Percentiles rank a stretch among this genome's conserved stretches.
phyloP scores from a whole-genome alignment of 1,139 yeast species.

The Meyerozyma sp. region DNA sequence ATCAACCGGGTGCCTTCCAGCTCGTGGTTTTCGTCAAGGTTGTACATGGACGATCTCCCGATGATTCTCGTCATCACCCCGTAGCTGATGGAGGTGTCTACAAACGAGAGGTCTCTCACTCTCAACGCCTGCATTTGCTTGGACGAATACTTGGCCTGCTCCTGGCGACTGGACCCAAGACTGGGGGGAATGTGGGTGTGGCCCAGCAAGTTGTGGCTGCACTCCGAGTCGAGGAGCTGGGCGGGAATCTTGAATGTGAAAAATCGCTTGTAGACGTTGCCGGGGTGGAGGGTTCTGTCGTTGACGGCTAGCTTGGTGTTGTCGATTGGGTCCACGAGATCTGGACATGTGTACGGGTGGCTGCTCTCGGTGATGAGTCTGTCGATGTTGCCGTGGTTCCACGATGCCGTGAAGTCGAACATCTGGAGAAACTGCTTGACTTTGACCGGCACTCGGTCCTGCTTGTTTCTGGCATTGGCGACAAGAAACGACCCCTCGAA shows the following conservation, averaged over 20 bases:
- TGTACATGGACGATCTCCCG: conserved; percentile 18
- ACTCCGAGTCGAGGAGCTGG: conserved; percentile 3
- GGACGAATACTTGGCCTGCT: neutral
- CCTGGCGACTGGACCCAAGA: neutral
- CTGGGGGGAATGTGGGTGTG: neutral
- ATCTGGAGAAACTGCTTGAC: conserved; percentile 9
- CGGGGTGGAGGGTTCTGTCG: conserved; percentile 6
- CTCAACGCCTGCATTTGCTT: neutral
- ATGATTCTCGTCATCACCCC: conserved; percentile 18
- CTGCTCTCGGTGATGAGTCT: conserved; percentile 25
- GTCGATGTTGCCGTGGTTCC: conserved; percentile 20
- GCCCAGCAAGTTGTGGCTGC: conserved; percentile 1
- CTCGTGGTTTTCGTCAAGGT: conserved; percentile 12
- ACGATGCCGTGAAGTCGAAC: conserved; percentile 14
- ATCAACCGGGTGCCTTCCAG: conserved; percentile 24
- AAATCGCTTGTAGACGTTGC: conserved; percentile 4
- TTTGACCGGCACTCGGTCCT: conserved; percentile 1
- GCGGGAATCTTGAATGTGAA: conserved; percentile 6
- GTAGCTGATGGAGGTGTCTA: conserved; percentile 12
- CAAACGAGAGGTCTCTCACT: conserved; percentile 14
- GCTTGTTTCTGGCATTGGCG: conserved; percentile 6
- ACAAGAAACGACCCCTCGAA: conserved; percentile 40
- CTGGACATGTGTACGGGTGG: conserved; percentile 14
- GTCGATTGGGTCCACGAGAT: conserved; percentile 23
- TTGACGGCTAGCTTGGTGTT: conserved; percentile 13